These are phyloP conservation scores for Rhodomyrtus tomentosa DNA, from an alignment of 345 rosid species.

Conservation along the genomic window DNA sequence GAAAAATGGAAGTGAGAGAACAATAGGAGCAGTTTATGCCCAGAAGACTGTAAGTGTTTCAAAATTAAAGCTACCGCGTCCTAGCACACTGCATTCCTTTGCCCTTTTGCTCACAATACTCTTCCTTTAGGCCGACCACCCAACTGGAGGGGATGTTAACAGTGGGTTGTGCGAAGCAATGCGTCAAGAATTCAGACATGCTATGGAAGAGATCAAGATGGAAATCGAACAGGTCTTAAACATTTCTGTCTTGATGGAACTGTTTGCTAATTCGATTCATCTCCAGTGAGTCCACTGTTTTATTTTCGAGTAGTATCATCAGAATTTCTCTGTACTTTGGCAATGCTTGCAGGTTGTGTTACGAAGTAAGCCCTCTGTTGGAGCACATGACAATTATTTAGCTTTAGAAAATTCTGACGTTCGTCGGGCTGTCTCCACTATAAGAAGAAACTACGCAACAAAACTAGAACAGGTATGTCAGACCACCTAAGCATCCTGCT, in stretches of 20 bases:
- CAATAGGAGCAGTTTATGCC: constrained; percentile 60
- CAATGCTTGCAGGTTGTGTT: constrained; percentile 33
- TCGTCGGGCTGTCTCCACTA: constrained; percentile 27
- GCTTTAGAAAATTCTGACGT: constrained; percentile 25
- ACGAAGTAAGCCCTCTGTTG: constrained; percentile 28
- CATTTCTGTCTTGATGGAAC: not conserved
- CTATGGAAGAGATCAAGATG: constrained; percentile 56
- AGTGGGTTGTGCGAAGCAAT: constrained; percentile 44
- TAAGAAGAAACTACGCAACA: constrained; percentile 36
- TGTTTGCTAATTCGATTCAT: not conserved
- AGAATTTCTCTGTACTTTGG: not conserved
- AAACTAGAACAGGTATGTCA: constrained; percentile 49
- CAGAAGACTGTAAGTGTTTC: constrained; percentile 51
- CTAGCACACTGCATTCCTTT: not conserved
- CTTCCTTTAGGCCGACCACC: constrained; percentile 34
- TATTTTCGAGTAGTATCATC: not conserved
- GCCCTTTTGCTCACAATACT: constrained; percentile 3
- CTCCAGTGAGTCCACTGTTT: not conserved
- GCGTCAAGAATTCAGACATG: constrained; percentile 62
- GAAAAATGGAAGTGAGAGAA: constrained; percentile 45
- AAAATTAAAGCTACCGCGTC: not conserved
- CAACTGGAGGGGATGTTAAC: constrained; percentile 27
- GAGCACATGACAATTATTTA: constrained; percentile 15
- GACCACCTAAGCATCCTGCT: not conserved
- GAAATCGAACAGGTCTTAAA: constrained; percentile 46